Evolutionary conservation across 108 stramenopile species (phyloP), one percentile per base, ranked within the genome.

Genomic region (Nitzschia sp.): DNA sequence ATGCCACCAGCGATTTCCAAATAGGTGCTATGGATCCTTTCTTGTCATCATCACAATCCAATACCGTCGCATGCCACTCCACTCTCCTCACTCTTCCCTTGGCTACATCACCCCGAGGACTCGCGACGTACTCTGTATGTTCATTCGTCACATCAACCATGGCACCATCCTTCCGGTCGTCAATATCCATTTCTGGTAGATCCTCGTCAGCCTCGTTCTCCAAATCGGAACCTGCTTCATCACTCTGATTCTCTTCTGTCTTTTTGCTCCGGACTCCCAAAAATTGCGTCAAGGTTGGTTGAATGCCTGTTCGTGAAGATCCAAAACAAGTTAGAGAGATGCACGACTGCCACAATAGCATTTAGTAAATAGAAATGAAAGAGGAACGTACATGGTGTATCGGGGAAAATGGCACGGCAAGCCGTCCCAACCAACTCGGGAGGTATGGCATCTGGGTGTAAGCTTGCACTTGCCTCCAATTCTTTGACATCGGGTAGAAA

Each of bases 401-500:
- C 53, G 20, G 53, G 44, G 58, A 76, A 64, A 29, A 73, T 20
- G 21, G 24, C 46, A n/a, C 21, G 48, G 41, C 70, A 64, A 17
- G 63, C 63, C 37, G 17, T 10, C 2, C 66, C 70, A 42, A 40
- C 14, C 1, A 62, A 41, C 17, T 24, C 42, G 10, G 70, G 20
- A 17, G 71, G 14, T 64, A 24, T 51, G 20, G 17, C 22, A 51
- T 10, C 15, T 5, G n/a, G 22, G 8, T 58, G 65, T 9, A 43
- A 10, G 40, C 52, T 41, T 42, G 53, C 63, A 14, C 41, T 53
- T 14, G 10, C 48, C 19, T 72, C 71, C 34, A 75, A 58, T 41
- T 54, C 71, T 3, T 69, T 59, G 19, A 69, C 67, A 42, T 80
- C 75, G 1, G 80, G 80, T 42, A 80, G 63, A 51, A 80, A 80